A percentile compares a stretch with the other conserved stretches of the same genome.
These are phyloP conservation scores for Prunus fruticosa DNA, from an alignment of 306 rosid species.

Conservation along the genomic window DNA sequence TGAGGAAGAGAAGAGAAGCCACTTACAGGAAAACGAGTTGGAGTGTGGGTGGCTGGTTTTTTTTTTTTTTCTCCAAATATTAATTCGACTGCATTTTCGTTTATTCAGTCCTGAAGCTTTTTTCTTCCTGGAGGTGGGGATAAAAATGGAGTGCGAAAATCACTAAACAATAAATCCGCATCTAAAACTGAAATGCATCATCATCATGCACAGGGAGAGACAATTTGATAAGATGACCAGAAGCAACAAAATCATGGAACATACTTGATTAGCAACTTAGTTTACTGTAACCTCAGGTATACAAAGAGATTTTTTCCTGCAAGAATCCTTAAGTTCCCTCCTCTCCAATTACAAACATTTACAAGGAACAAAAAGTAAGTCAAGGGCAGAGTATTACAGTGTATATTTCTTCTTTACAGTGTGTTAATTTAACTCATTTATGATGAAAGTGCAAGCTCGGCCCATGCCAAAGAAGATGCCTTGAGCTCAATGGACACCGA, in stretches of 20 bases:
- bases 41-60: no score
- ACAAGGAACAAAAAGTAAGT: conserved; percentile 44
- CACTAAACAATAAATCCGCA: no score
- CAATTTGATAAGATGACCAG: background rate
- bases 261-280: conserved; percentile 13
- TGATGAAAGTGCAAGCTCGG: conserved; percentile 87
- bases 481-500: conserved; percentile 65
- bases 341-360: conserved; percentile 46
- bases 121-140: no score
- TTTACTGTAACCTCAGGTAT: conserved; percentile 26
- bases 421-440: conserved; percentile 52
- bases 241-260: background rate
- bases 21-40: no score
- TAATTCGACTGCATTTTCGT: no score
- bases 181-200: background rate
- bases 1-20: no score
- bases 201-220: background rate
- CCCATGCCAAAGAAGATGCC: conserved; percentile 96
- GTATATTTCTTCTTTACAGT: conserved; percentile 54
- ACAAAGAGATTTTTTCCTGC: conserved; percentile 43
- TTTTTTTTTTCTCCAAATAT: no score
- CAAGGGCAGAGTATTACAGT: conserved; percentile 25
- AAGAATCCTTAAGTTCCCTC: conserved; percentile 34
- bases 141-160: no score
- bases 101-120: no score